Conservation (phyloP, 352 stramenopile genomes). For the Elongisporangium prolatum region DNA sequence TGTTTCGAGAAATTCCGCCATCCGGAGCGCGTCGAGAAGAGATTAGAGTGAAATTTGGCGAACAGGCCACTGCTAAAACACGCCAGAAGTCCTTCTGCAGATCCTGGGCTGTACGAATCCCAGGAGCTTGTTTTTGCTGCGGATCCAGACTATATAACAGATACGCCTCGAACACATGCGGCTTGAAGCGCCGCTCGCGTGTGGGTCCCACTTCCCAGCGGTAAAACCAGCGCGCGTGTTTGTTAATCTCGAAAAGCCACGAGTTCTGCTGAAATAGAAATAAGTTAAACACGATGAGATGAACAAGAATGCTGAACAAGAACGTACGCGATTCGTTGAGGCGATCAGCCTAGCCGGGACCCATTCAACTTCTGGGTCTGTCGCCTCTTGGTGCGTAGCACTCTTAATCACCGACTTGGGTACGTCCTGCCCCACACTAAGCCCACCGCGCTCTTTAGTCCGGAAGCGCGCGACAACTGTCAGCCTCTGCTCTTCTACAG, state of each 20-base stretch:
- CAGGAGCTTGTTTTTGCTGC: background rate
- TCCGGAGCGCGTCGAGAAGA: background rate
- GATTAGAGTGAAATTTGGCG: background rate
- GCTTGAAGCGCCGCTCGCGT: conserved; percentile 3
- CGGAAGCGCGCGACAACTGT: conserved; percentile 3
- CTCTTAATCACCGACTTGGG: background rate
- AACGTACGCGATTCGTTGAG: conserved; percentile 1
- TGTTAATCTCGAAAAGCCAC: conserved; percentile 6
- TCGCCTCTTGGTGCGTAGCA: background rate
- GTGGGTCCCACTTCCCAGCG: conserved; percentile 4
- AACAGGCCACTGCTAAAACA: background rate
- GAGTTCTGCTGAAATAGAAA: background rate
- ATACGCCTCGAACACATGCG: conserved; percentile 5
- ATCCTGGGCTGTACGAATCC: background rate
- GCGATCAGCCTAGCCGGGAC: conserved; percentile 1
- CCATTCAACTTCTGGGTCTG: conserved; percentile 1
- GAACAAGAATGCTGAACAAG: too few species aligned
- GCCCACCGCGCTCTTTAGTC: background rate
- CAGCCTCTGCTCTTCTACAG: background rate
- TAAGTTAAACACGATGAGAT: too few species aligned
- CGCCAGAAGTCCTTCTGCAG: background rate
- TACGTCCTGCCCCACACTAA: background rate
- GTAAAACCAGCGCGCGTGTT: conserved; percentile 2
- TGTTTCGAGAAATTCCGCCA: too few species aligned
- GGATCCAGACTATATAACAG: background rate